phyloP scores from a whole-genome alignment of 2,329 filamentous ascomycete species.

The Boeremia lycopersici region DNA sequence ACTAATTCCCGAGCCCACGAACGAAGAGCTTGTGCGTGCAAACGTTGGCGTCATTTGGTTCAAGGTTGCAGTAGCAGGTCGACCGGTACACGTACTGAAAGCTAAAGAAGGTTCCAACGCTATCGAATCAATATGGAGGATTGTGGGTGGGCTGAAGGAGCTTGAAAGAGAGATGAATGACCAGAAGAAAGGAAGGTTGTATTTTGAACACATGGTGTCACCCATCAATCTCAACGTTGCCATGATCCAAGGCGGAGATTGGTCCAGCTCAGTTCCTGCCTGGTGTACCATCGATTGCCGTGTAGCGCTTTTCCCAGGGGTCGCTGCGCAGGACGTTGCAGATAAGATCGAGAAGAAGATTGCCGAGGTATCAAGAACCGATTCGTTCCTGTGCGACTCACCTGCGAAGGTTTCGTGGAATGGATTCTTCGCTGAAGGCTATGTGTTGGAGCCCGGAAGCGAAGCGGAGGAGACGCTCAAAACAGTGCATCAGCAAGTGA shows the following conservation, averaged over 20 bases:
- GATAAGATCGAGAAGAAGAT: slow-evolving; percentile 23
- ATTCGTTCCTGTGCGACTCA: slow-evolving; percentile 20
- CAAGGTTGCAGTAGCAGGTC: slow-evolving; percentile 25
- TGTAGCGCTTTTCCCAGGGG: slow-evolving; percentile 27
- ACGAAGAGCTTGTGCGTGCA: slow-evolving; percentile 27
- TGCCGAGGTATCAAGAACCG: slow-evolving; percentile 10
- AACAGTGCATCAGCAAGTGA: slow-evolving; percentile 21
- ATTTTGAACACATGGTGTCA: slow-evolving; percentile 22
- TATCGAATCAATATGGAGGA: slow-evolving; percentile 24
- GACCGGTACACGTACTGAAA: slow-evolving; percentile 25
- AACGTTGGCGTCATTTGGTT: slow-evolving; percentile 33
- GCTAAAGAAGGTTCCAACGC: slow-evolving; percentile 27
- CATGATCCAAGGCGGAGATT: slow-evolving; percentile 30
- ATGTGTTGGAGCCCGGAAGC: slow-evolving; percentile 24
- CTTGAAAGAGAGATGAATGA: slow-evolving; percentile 26
- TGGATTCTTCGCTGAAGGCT: slow-evolving; percentile 30
- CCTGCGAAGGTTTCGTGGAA: slow-evolving; percentile 28
- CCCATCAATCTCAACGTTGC: slow-evolving; percentile 28
- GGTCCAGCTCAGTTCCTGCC: slow-evolving; percentile 28
- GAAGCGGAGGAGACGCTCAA: slow-evolving; percentile 22
- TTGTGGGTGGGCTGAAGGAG: slow-evolving; percentile 21
- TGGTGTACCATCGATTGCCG: slow-evolving; percentile 31
- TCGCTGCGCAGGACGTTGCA: slow-evolving; percentile 23
- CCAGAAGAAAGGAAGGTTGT: slow-evolving; percentile 20
- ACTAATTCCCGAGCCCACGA: slow-evolving; percentile 24